Percentiles rank a stretch among this genome's conserved stretches.
These are phyloP conservation scores for Rhynchospora breviuscula DNA, from an alignment of 176 grass and related monocot species.

Conservation along the genomic window DNA sequence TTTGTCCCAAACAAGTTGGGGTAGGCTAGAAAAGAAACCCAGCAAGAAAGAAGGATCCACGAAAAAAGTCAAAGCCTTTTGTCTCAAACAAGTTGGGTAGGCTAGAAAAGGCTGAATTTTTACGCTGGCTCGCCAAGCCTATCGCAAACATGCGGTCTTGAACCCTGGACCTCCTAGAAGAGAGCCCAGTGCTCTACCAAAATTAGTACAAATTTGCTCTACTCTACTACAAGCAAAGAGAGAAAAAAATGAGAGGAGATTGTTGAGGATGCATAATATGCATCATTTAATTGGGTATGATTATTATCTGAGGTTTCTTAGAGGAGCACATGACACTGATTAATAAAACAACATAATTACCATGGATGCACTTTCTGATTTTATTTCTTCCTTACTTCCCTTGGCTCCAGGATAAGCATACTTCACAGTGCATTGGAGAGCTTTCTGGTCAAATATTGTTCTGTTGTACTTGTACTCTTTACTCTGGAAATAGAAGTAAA, in stretches of 20 bases:
- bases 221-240: background rate
- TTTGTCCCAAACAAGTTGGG: too few relatives aligned
- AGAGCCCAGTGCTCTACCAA: too few relatives aligned
- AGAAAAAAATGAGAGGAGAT: background rate
- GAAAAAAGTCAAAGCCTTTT: too few relatives aligned
- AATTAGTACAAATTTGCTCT: background rate
- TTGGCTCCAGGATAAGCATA: constrained; percentile 56
- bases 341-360: background rate
- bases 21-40: too few relatives aligned
- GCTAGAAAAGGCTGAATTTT: too few relatives aligned
- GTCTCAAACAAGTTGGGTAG: too few relatives aligned
- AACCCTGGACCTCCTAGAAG: too few relatives aligned
- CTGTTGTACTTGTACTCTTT: constrained; percentile 80
- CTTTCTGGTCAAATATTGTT: constrained; percentile 70
- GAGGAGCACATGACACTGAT: background rate
- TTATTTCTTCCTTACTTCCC: constrained; percentile 19
- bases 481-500: constrained; percentile 45
- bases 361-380: background rate
- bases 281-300: background rate
- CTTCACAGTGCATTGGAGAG: constrained; percentile 57
- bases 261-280: background rate
- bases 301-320: background rate
- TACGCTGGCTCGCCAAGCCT: too few relatives aligned
- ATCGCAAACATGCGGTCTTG: too few relatives aligned
- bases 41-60: too few relatives aligned